Conservation (phyloP, 179 eudicot species). For the Spergularia azorica region DNA sequence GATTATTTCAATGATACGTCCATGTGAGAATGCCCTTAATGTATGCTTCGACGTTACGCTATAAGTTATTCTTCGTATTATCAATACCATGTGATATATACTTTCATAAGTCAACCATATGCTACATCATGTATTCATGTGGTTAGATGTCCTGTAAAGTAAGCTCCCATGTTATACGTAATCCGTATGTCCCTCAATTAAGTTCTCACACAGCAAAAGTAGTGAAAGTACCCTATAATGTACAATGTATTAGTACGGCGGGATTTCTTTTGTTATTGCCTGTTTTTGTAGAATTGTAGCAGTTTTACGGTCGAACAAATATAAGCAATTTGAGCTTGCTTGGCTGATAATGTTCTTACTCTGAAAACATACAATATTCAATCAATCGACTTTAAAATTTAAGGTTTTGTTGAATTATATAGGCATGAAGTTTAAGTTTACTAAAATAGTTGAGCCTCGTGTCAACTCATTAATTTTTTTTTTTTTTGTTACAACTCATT, state of each 20-base stretch:
- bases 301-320: no score
- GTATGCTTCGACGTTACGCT: not conserved
- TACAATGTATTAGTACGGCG: not conserved
- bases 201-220: not conserved
- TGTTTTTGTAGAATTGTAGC: no score
- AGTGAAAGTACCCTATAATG: not conserved
- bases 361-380: no score
- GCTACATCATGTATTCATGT: not conserved
- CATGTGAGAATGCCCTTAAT: not conserved
- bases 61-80: conserved; percentile 1
- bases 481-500: no score
- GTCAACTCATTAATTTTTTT: no score
- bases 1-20: not conserved
- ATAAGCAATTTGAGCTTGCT: no score
- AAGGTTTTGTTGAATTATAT: no score
- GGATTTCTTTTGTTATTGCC: no score
- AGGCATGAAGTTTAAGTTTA: no score
- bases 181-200: not conserved
- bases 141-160: conserved; percentile 14
- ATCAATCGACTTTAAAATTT: no score
- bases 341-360: no score
- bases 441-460: no score
- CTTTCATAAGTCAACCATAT: conserved; percentile 12
- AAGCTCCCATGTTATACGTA: conserved; percentile 13
- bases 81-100: not conserved